Percentiles rank a stretch among this genome's conserved stretches.
These are phyloP conservation scores for Aspergillus avenaceus DNA, from an alignment of 495 filamentous ascomycete species.

Conservation along the genomic window DNA sequence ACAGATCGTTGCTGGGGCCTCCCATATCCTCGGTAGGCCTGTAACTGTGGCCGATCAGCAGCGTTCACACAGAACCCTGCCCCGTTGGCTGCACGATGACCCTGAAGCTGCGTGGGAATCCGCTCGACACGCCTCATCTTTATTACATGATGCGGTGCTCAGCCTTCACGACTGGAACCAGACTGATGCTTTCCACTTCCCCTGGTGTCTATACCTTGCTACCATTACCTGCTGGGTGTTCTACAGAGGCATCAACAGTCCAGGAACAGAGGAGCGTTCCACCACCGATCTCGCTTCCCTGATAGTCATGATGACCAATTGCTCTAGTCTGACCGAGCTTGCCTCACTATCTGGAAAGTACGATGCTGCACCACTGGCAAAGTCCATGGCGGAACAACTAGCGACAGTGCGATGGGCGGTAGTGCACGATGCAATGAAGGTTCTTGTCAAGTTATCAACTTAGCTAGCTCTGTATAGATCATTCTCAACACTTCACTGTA, in stretches of 20 bases:
- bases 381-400: slow-evolving; percentile 47
- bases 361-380: slow-evolving; percentile 31
- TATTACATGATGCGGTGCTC: slow-evolving; percentile 43
- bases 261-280: slow-evolving; percentile 1
- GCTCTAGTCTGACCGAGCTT: slow-evolving; percentile 22
- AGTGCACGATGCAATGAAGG: slow-evolving; percentile 53
- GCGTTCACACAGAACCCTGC: slow-evolving; percentile 38
- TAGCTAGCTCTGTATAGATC: too few relatives aligned
- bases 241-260: slow-evolving; percentile 26
- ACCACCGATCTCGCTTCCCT: slow-evolving; percentile 28
- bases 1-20: slow-evolving; percentile 52
- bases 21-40: slow-evolving; percentile 45
- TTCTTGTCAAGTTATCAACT: slow-evolving; percentile 30
- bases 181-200: slow-evolving; percentile 50
- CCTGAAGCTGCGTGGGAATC: slow-evolving; percentile 27
- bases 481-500: too few relatives aligned
- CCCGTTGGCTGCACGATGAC: slow-evolving; percentile 33
- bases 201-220: slow-evolving; percentile 54
- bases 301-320: slow-evolving; percentile 35
- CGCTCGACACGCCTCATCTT: slow-evolving; percentile 40
- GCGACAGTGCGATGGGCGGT: slow-evolving; percentile 54
- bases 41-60: slow-evolving; percentile 43
- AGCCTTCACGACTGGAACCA: slow-evolving; percentile 47
- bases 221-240: slow-evolving; percentile 52
- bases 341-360: slow-evolving; percentile 26